Evolutionary conservation across 495 filamentous ascomycete genomes (phyloP), one percentile per base, ranked within the genome.

Genomic region (Oidiodendron maius): DNA sequence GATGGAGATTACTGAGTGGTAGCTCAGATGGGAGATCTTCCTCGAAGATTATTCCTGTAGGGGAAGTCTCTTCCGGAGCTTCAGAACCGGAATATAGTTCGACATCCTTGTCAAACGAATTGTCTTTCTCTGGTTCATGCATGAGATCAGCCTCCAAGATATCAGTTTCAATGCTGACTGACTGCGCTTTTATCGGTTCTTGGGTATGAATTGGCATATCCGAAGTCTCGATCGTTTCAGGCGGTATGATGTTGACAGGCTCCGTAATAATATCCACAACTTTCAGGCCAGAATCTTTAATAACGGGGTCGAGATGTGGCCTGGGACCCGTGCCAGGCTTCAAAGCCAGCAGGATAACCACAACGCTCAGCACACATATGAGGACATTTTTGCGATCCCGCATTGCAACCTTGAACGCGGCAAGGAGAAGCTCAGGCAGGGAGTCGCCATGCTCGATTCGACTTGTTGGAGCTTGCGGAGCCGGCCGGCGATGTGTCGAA

Each of bases 351-450:
- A 83, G 63, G 1, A 79, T 59, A 9, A 86, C 68, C 10, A 87
- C 60, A 5, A 82, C 24, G 47, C 77, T 77, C 21, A 91, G 70
- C 2, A 83, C 47, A 1, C 75, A 66, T 38, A 94, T 84, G 3
- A 74, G 70, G 1, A 91, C 65, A 56, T 94, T 94, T 55, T 82
- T 79, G 40, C 71, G 70, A 59, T 95, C 89, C 32, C 74, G 70
- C 26, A 84, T 71, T 8, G 85, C 66, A 1, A 89, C 76, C 30
- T 76, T 72, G 51, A 87, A 59, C 18, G 87, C 88, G 51, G 87
- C 85, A 28, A 78, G 61, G 16, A 93, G 40, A 15, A 95, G 71
- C 17, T 79, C 78, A 0, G 68, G 64, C 4, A 87, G 71, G 5
- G 66, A 67, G 0, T 64, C 62, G 18, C 70, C 64, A 22, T 75